Evolutionary conservation across 2,329 filamentous ascomycete species (phyloP).

Genomic region (Epichloe brachyelytri): DNA sequence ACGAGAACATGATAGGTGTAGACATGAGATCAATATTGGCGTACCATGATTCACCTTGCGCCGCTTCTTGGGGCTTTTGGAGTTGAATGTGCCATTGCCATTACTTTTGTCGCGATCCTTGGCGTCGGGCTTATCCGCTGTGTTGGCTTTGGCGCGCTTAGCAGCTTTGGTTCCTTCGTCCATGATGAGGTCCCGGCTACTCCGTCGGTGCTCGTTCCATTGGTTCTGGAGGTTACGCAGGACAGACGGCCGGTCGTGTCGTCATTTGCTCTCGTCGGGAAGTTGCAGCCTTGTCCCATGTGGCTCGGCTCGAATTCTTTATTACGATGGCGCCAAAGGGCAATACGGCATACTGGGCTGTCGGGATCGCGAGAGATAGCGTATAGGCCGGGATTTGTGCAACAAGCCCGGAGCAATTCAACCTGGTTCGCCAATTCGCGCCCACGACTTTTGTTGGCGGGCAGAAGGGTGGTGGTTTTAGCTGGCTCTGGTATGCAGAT

Average conservation of each 20-base stretch:
- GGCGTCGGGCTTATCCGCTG: conserved; percentile 8
- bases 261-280: conserved; percentile 18
- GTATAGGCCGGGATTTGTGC: not conserved
- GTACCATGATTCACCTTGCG: conserved; percentile 84
- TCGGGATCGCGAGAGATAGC: not conserved
- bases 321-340: conserved; percentile 1
- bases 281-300: conserved; percentile 12
- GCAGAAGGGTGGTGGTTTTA: not conserved
- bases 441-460: not conserved
- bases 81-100: not conserved
- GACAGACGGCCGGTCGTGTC: conserved; percentile 15
- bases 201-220: conserved; percentile 17
- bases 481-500: not conserved
- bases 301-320: not conserved
- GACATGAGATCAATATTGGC: conserved; percentile 15
- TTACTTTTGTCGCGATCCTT: conserved; percentile 1
- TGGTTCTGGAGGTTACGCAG: conserved; percentile 20
- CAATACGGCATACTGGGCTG: conserved; percentile 5
- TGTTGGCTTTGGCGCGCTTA: conserved; percentile 18
- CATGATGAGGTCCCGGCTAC: conserved; percentile 19
- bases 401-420: not conserved
- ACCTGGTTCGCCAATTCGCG: not conserved
- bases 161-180: conserved; percentile 18
- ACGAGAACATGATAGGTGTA: not conserved
- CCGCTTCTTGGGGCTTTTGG: conserved; percentile 63